A percentile compares a stretch with the other conserved stretches of the same genome.
phyloP scores from a whole-genome alignment of 345 rosid species.

The Salix arbutifolia region DNA sequence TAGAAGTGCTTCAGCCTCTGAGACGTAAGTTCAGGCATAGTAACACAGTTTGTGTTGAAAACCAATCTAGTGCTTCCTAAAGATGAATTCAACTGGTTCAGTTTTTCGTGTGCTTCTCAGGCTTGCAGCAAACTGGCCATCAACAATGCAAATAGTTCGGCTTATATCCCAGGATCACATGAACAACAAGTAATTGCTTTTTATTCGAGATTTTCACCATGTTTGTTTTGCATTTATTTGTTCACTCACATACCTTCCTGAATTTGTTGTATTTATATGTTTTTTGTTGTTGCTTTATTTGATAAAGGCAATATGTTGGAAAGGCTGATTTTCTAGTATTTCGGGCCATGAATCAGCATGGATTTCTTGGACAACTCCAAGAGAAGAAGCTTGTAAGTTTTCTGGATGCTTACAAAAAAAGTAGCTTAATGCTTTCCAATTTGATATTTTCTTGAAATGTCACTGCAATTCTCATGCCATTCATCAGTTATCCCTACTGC shows the following conservation, averaged over 20 bases:
- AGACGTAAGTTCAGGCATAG: conserved; percentile 56
- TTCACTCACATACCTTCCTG: conserved; percentile 1
- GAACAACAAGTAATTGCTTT: conserved; percentile 78
- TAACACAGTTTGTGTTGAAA: neutral
- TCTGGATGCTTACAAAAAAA: conserved; percentile 7
- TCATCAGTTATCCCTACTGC: neutral
- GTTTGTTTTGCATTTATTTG: conserved; percentile 8
- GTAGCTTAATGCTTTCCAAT: neutral
- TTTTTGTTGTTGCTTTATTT: conserved; percentile 9
- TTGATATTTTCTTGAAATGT: neutral
- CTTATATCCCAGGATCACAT: conserved; percentile 95
- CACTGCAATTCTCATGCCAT: neutral
- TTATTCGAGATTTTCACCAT: conserved; percentile 14
- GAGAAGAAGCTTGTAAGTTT: conserved; percentile 94
- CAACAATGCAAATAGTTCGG: conserved; percentile 90
- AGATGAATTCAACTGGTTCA: neutral
- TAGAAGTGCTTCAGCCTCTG: conserved; percentile 82
- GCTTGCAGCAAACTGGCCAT: conserved; percentile 97
- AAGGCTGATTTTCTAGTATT: conserved; percentile 95
- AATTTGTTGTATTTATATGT: conserved; percentile 17
- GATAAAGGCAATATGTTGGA: conserved; percentile 79
- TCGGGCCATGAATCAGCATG: conserved; percentile 95
- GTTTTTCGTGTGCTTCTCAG: conserved; percentile 40
- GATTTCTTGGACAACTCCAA: conserved; percentile 89
- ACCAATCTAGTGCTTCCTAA: neutral